These are phyloP conservation scores for Astrephomene gubernaculifera DNA, from an alignment of 139 green algal species.

Conservation along the genomic window DNA sequence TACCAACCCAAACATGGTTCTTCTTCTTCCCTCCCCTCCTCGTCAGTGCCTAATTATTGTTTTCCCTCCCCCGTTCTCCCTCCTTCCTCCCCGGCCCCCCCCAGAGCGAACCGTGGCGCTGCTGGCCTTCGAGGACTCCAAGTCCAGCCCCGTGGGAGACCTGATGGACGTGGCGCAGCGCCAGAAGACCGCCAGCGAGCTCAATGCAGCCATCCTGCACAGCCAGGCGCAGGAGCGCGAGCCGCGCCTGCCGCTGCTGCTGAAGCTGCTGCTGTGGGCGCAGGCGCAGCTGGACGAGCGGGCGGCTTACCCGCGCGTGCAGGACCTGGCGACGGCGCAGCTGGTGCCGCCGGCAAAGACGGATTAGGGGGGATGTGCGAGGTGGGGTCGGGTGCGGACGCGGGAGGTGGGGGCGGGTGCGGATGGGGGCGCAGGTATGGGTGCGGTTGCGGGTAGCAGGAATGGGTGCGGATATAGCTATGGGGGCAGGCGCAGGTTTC, in stretches of 20 bases:
- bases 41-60: neutral
- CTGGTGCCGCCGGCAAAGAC: conserved; percentile 37
- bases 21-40: neutral
- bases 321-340: conserved; percentile 73
- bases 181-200: conserved; percentile 92
- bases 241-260: conserved; percentile 78
- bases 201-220: conserved; percentile 95
- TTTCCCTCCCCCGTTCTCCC: neutral
- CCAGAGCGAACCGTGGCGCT: conserved; percentile 94
- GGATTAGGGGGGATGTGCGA: too few relatives aligned
- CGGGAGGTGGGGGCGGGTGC: too few relatives aligned
- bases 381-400: too few relatives aligned
- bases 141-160: conserved; percentile 80
- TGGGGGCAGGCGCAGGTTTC: too few relatives aligned
- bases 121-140: conserved; percentile 91
- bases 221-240: conserved; percentile 86
- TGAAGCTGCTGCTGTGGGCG: conserved; percentile 83
- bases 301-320: conserved; percentile 77
- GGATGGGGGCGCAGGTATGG: too few relatives aligned
- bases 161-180: conserved; percentile 91
- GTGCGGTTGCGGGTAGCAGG: too few relatives aligned
- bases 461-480: too few relatives aligned
- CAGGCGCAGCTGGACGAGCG: conserved; percentile 77
- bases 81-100: neutral
- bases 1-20: too few relatives aligned